These are phyloP conservation scores for Blastobotrys terrestris DNA, from an alignment of 805 yeast genomes.

Conservation along the genomic window DNA sequence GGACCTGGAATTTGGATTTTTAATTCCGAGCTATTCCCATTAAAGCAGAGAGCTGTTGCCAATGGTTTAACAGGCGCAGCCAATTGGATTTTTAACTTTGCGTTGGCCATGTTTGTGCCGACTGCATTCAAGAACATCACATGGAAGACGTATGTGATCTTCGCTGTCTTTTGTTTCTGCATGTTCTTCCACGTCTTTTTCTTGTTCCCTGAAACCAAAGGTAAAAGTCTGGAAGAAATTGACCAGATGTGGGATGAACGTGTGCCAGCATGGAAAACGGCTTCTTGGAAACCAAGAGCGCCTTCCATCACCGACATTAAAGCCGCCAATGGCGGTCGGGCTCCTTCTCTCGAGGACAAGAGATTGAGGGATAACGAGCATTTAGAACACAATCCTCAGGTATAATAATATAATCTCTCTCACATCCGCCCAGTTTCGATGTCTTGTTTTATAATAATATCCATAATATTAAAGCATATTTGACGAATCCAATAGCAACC, in stretches of 20 bases:
- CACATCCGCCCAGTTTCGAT: too few species aligned
- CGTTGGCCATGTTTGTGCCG: constrained; percentile 58
- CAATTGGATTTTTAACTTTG: constrained; percentile 37
- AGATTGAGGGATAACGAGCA: constrained; percentile 9
- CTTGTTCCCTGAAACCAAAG: constrained; percentile 24
- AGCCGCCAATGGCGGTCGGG: constrained; percentile 15
- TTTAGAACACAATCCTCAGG: neutral
- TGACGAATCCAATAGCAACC: too few species aligned
- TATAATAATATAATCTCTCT: too few species aligned
- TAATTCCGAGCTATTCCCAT: constrained; percentile 49
- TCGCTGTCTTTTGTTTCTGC: constrained; percentile 45
- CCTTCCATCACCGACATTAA: constrained; percentile 22
- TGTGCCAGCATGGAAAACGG: constrained; percentile 78
- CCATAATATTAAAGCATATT: too few species aligned
- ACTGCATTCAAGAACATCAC: constrained; percentile 44
- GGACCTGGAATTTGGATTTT: constrained; percentile 49
- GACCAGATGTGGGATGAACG: constrained; percentile 40
- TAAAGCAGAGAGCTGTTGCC: constrained; percentile 47
- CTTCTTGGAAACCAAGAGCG: constrained; percentile 52
- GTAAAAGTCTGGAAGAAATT: constrained; percentile 35
- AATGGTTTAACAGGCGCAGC: constrained; percentile 45
- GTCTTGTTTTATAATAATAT: too few species aligned
- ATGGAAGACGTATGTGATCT: constrained; percentile 57
- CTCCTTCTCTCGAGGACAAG: neutral
- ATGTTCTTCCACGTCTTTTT: constrained; percentile 39